Percentiles rank a stretch among this genome's conserved stretches.
Conservation (phyloP, 2,329 filamentous ascomycete species). For the Biscogniauxia sp. region DNA sequence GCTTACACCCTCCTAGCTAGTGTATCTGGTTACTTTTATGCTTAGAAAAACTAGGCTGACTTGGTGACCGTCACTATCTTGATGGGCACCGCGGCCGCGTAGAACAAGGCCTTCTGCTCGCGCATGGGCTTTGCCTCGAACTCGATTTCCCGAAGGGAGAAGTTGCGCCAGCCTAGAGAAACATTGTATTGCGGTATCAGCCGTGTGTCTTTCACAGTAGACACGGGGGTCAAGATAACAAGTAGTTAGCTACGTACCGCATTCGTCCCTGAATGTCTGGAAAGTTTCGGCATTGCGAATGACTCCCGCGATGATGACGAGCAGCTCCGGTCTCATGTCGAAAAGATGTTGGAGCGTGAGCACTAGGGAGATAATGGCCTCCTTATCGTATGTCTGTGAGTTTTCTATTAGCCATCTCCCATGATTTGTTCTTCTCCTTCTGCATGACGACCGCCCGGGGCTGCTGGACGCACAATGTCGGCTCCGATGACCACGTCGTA, state of each 20-base stretch:
- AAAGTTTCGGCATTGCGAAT: constrained; percentile 63
- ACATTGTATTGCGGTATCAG: not conserved
- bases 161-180: constrained; percentile 30
- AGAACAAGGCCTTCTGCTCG: constrained; percentile 46
- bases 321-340: constrained; percentile 46
- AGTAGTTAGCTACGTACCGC: constrained; percentile 45
- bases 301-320: constrained; percentile 59
- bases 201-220: not conserved
- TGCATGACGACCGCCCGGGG: too few relatives aligned
- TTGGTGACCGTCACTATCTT: constrained; percentile 26
- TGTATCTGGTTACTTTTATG: not conserved
- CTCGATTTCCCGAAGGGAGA: constrained; percentile 36
- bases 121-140: constrained; percentile 42
- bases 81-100: constrained; percentile 33
- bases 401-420: too few relatives aligned
- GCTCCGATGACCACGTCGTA: constrained; percentile 32
- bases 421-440: not conserved
- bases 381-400: constrained; percentile 59
- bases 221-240: not conserved
- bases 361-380: constrained; percentile 55
- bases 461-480: constrained; percentile 27
- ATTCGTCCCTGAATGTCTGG: constrained; percentile 54
- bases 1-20: not conserved
- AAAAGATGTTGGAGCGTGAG: constrained; percentile 56
- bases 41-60: not conserved